phyloP scores from a whole-genome alignment of 345 rosid genomes.

The Murraya paniculata region DNA sequence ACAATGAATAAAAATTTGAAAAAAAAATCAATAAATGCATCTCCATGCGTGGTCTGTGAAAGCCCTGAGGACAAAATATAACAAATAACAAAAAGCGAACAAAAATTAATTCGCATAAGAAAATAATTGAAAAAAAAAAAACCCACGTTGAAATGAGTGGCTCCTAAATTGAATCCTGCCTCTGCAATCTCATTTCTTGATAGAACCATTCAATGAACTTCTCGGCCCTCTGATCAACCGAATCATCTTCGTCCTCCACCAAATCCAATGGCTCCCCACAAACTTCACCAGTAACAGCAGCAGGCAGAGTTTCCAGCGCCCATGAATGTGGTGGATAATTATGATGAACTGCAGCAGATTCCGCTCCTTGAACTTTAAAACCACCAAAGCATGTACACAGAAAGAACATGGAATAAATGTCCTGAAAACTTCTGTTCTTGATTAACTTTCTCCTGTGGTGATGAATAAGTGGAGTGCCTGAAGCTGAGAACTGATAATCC shows the following conservation, averaged over 20 bases:
- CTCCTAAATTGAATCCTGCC: conserved; percentile 31
- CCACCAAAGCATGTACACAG: conserved; percentile 45
- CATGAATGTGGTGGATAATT: background rate
- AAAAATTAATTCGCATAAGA: no score
- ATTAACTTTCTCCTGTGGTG: background rate
- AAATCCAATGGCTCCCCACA: conserved; percentile 15
- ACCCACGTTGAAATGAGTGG: background rate
- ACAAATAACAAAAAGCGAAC: background rate
- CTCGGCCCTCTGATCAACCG: conserved; percentile 74
- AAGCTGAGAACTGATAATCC: conserved; percentile 54
- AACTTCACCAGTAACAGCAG: conserved; percentile 7
- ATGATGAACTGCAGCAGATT: conserved; percentile 3
- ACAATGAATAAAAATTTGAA: background rate
- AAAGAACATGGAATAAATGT: conserved; percentile 24
- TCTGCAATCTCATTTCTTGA: conserved; percentile 64
- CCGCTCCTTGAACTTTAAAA: conserved; percentile 7
- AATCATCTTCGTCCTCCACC: conserved; percentile 33
- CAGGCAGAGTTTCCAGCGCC: conserved; percentile 31
- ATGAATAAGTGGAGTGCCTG: conserved; percentile 34
- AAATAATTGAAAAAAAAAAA: background rate
- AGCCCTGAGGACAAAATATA: background rate
- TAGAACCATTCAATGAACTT: conserved; percentile 65
- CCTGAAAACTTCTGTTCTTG: conserved; percentile 10
- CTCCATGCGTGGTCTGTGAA: background rate
- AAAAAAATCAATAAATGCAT: background rate